Percentiles rank a stretch among this genome's conserved stretches.
Conservation (phyloP, 2,329 filamentous ascomycete species). For the Calonectria montana region DNA sequence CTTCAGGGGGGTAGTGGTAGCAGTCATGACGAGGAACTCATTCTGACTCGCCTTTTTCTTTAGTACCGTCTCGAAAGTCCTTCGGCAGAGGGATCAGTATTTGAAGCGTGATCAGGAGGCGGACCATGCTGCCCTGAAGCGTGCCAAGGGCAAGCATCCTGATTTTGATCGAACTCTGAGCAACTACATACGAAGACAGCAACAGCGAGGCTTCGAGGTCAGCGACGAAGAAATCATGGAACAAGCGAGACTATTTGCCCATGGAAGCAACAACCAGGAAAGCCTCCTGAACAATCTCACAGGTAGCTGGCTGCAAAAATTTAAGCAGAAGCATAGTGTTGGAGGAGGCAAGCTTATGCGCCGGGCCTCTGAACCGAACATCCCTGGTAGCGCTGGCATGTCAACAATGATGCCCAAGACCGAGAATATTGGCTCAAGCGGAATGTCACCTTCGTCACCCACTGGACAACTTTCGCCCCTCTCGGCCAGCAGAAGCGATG, state of each 20-base stretch:
- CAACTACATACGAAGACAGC: conserved; percentile 87
- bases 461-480: conserved; percentile 74
- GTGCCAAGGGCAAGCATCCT: conserved; percentile 83
- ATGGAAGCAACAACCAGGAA: conserved; percentile 75
- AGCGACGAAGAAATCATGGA: conserved; percentile 86
- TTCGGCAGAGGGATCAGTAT: conserved; percentile 95
- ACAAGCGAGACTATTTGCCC: conserved; percentile 85
- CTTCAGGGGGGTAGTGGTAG: conserved; percentile 1
- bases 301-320: conserved; percentile 89
- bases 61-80: conserved; percentile 98
- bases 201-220: conserved; percentile 78
- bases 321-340: conserved; percentile 87
- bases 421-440: conserved; percentile 58
- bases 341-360: conserved; percentile 62
- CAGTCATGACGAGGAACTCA: conserved; percentile 30
- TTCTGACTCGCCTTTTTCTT: conserved; percentile 34
- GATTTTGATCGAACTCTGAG: conserved; percentile 93
- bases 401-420: conserved; percentile 55
- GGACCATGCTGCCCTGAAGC: conserved; percentile 76
- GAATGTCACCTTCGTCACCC: conserved; percentile 80
- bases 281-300: conserved; percentile 78
- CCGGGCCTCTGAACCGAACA: conserved; percentile 75
- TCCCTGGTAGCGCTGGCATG: conserved; percentile 73
- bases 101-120: conserved; percentile 83
- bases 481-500: conserved; percentile 76